Conservation (phyloP, 2,329 filamentous ascomycete species). For the Phialemoniopsis sp. region DNA sequence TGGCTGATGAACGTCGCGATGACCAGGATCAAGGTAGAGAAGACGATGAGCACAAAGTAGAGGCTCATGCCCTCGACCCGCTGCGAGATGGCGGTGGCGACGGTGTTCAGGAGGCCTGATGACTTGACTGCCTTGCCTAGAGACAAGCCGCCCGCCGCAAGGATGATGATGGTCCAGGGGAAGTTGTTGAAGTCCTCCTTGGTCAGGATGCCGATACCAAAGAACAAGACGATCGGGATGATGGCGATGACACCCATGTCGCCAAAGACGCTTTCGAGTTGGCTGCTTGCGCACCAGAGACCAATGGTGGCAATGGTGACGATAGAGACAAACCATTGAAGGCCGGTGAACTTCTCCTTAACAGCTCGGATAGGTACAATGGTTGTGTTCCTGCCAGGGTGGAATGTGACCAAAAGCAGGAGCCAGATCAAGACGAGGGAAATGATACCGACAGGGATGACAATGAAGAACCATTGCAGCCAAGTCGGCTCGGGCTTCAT, state of each 20-base stretch:
- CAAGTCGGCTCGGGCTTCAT: conserved; percentile 91
- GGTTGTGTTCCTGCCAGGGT: conserved; percentile 76
- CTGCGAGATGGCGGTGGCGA: conserved; percentile 72
- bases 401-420: conserved; percentile 79
- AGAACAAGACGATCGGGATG: conserved; percentile 92
- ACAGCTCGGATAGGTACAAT: conserved; percentile 90
- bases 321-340: conserved; percentile 88
- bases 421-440: conserved; percentile 87
- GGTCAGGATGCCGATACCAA: conserved; percentile 90
- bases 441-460: conserved; percentile 86
- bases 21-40: conserved; percentile 78
- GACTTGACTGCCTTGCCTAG: conserved; percentile 93
- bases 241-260: conserved; percentile 99
- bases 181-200: conserved; percentile 99
- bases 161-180: conserved; percentile 98
- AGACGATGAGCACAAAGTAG: conserved; percentile 83
- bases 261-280: conserved; percentile 82
- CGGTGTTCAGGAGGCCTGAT: conserved; percentile 84
- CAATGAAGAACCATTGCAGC: conserved; percentile 96
- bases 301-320: conserved; percentile 81
- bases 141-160: conserved; percentile 87
- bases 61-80: conserved; percentile 74
- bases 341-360: conserved; percentile 79
- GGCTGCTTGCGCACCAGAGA: conserved; percentile 90
- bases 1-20: conserved; percentile 98